These are phyloP conservation scores for Phyllosticta citribraziliensis DNA, from an alignment of 2,329 filamentous ascomycete genomes.

Conservation along the genomic window DNA sequence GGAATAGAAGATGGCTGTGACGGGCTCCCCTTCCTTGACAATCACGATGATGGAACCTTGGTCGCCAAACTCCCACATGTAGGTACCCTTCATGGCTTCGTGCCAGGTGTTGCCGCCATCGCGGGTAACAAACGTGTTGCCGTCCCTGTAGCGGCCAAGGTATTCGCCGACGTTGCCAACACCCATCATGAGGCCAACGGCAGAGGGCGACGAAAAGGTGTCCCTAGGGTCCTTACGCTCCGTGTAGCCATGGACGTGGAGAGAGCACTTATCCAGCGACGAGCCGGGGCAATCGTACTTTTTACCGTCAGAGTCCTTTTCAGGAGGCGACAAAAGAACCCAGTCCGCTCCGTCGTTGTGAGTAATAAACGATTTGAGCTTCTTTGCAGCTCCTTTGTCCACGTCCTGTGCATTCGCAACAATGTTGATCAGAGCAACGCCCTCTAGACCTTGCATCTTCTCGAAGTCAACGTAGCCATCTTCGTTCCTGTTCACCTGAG, in stretches of 20 bases:
- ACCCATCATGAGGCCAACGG: constrained; percentile 83
- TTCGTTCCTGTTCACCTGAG: constrained; percentile 70
- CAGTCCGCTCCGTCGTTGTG: constrained; percentile 94
- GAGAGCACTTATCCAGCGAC: constrained; percentile 57
- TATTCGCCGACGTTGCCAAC: constrained; percentile 79
- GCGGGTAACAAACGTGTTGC: constrained; percentile 80
- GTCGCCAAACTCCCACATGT: constrained; percentile 92
- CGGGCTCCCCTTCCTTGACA: constrained; percentile 44
- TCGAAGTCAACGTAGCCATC: constrained; percentile 86
- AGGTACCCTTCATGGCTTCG: constrained; percentile 74
- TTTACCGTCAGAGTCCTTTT: constrained; percentile 60
- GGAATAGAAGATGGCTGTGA: constrained; percentile 54
- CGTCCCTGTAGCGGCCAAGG: constrained; percentile 58
- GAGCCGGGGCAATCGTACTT: constrained; percentile 57
- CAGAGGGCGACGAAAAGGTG: constrained; percentile 80
- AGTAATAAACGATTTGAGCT: constrained; percentile 81
- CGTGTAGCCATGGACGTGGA: constrained; percentile 94
- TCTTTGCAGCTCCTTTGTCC: constrained; percentile 58
- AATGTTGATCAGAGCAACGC: constrained; percentile 77
- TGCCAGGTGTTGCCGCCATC: constrained; percentile 90
- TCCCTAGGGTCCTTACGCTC: constrained; percentile 73
- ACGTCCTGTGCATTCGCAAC: constrained; percentile 64
- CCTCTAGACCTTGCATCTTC: constrained; percentile 86
- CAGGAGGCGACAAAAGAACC: constrained; percentile 64
- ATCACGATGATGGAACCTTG: constrained; percentile 89